Percentiles rank a stretch among this genome's conserved stretches.
These are phyloP conservation scores for Datisca glomerata DNA, from an alignment of 306 rosid genomes.

Conservation along the genomic window DNA sequence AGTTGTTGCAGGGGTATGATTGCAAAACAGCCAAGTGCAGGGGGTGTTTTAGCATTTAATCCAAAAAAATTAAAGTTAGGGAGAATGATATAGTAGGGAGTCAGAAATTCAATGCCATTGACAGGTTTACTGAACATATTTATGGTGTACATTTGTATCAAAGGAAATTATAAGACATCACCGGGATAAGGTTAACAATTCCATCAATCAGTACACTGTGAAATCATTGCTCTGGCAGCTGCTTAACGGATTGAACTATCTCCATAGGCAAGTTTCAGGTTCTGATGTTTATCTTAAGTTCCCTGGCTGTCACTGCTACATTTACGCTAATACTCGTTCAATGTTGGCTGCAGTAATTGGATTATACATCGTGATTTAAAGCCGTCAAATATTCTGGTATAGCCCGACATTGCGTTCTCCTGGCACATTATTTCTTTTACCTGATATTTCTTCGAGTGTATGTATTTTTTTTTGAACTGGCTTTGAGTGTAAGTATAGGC, in stretches of 20 bases:
- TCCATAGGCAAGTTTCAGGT: slow-evolving; percentile 50
- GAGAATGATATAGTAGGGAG: no score
- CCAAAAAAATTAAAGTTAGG: no score
- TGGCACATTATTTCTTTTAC: not conserved
- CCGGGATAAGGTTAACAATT: slow-evolving; percentile 77
- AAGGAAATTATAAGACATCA: slow-evolving; percentile 97
- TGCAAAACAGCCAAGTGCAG: no score
- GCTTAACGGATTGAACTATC: slow-evolving; percentile 88
- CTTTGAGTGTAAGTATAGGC: not conserved
- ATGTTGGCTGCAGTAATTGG: slow-evolving; percentile 65
- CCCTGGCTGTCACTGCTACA: slow-evolving; percentile 2
- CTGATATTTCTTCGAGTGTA: no score
- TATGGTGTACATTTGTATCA: slow-evolving; percentile 21
- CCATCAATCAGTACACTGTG: slow-evolving; percentile 69
- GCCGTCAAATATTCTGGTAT: slow-evolving; percentile 96
- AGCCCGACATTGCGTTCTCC: no score
- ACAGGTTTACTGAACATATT: not conserved
- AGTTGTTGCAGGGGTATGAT: no score
- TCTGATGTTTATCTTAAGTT: slow-evolving; percentile 10
- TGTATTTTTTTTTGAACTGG: no score
- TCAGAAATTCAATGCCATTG: no score
- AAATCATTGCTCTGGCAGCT: slow-evolving; percentile 92
- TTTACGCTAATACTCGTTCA: slow-evolving; percentile 13
- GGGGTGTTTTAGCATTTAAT: no score
- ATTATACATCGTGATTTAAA: slow-evolving; percentile 88